Base-by-base conservation (phyloP, 176 grass and related monocot species). In the Hyparrhenia diplandra region DNA sequence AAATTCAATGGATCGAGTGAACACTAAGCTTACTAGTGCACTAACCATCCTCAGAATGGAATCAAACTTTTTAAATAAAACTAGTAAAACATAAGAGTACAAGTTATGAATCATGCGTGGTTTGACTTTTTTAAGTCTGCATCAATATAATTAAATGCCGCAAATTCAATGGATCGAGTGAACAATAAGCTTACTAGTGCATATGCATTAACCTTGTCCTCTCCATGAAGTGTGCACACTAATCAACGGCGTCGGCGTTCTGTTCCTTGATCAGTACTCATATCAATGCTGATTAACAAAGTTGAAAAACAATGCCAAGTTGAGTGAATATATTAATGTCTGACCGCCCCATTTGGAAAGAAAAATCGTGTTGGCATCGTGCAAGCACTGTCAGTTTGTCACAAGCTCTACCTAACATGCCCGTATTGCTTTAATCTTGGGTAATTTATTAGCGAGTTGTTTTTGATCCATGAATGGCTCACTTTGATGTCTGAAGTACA, bases 151-250 rank as follows among this genome's bases (percentile, higher is more conserved):
- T 18, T 18, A n/a, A 55, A 3, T 43, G 2, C 8, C 21, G 20
- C 21, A 54, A 25, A 61, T 66, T 74, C 70, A 83, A 6, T 75
- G 81, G 25, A 75, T 67, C 81, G 27, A 64, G 41, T 54, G 32
- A 83, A n/a, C 37, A 28, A 24, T 55, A 42, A 71, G 63, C 21
- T 55, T 55, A 55, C 54, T 57, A 23, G 54, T 11, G 21, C 3
- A 1, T 57, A 21, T 11, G 21, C 3, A 1, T 57, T 57, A 57
- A 23, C 54, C 21, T 10, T 42, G 10, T 64, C 13, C 46, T 20
- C 72, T 41, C 31, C 32, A 25, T 66, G 21, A 84, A 66, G 42
- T 62, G 24, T 76, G 70, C 80, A 49, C 80, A 16, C 40, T 71
- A 46, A 71, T 46, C 68, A 39, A 72, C 5, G 17, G 14, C 13